phyloP scores from a whole-genome alignment of 1,139 yeast genomes.

The Yamadazyma dushanensis region DNA sequence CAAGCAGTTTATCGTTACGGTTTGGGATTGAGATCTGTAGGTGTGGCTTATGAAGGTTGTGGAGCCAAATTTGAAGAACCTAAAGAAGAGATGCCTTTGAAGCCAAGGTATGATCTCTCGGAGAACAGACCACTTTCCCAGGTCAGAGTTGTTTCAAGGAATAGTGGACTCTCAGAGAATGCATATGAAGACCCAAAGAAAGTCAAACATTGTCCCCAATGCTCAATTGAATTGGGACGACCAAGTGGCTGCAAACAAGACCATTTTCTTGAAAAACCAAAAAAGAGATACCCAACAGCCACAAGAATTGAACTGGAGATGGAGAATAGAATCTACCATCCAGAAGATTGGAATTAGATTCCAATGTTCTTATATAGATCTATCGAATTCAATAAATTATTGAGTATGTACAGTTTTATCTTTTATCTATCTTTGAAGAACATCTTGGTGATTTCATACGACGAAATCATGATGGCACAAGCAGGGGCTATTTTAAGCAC shows the following conservation, averaged over 20 bases:
- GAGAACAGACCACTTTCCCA: too few relatives aligned
- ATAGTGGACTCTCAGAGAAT: too few relatives aligned
- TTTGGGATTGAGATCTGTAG: constrained; percentile 32
- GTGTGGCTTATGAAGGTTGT: constrained; percentile 24
- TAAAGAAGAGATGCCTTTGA: neutral
- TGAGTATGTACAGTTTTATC: constrained; percentile 1
- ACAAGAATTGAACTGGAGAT: neutral
- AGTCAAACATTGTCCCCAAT: constrained; percentile 8
- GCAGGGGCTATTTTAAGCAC: constrained; percentile 92
- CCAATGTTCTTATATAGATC: too few relatives aligned
- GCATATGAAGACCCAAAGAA: too few relatives aligned
- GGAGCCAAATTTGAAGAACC: neutral
- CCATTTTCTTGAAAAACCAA: neutral
- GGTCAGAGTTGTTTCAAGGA: too few relatives aligned
- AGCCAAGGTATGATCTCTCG: neutral
- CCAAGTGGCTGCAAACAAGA: constrained; percentile 3
- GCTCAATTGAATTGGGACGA: constrained; percentile 6
- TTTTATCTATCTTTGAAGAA: constrained; percentile 30
- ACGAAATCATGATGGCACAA: constrained; percentile 97
- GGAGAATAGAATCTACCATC: neutral
- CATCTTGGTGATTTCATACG: constrained; percentile 86
- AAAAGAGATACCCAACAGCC: neutral
- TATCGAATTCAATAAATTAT: constrained; percentile 1
- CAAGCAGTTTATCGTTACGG: constrained; percentile 46
- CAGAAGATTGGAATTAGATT: constrained; percentile 1